Base-by-base conservation (phyloP, 306 rosid species). In the Cicer cuneatum region DNA sequence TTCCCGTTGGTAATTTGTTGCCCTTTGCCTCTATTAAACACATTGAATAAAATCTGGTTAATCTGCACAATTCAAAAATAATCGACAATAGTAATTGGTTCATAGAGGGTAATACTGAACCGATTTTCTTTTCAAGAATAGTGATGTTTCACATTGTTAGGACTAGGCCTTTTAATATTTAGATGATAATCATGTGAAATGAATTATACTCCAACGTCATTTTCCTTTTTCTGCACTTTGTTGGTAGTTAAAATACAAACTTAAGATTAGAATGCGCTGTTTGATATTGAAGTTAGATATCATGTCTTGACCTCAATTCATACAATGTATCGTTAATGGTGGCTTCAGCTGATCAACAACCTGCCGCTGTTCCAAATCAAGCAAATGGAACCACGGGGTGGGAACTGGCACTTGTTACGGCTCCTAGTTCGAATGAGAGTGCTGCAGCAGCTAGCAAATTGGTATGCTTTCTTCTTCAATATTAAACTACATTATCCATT, bases 401-500 rank as follows among this genome's bases (percentile, higher is more conserved):
- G 99, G 99, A 95, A 84, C 82, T 95, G 84, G 98, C 99, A 37
- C 99, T 95, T 72, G 99, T 95, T 51, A 89, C 96, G 0, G 91
- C 98, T 79, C 99, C 98, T 72, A 92, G 98, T 89, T 90, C 98
- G 51, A 95, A 92, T 58, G 99, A 92, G 82, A 89, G 77, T 80
- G 93, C 89, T 33, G 7, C 87, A 0, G 72, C 92, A 56, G 79
- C 93, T 80, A 95, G 98, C 88, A 87, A 89, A 83, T 83, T 95
- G 93, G 99, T 95, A 80, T 54, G 66, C 37, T 81, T 43, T 84
- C 74, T 56, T 69, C 46, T 64, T 33, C 52, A 43, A 59, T 39
- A 72, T 70, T 47, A 10, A 68, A 14, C 68, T 35, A n/a, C 29
- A 14, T 15, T 57, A 14, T 7, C 12, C 2, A 24, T 52, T 54